Evolutionary conservation across 2,329 filamentous ascomycete genomes (phyloP), one percentile per base, ranked within the genome.

Genomic region (Nakataea oryzae): DNA sequence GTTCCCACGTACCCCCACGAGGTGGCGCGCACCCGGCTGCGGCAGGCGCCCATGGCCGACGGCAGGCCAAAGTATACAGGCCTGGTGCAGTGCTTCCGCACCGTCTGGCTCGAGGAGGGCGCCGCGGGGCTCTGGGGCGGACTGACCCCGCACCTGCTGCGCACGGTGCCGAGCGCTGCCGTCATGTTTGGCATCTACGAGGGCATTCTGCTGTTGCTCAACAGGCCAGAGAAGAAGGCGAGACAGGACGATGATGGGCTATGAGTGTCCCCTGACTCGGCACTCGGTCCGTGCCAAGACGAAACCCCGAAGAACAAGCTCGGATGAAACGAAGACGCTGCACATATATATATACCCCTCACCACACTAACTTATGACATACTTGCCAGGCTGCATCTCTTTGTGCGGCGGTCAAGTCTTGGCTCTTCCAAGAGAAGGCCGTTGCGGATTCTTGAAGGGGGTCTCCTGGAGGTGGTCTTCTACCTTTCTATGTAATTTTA

Each of bases 181-280:
- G 96, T 97, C 73, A 97, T 96, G 90, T 96, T 97, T 74, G 92
- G 91, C 74, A 95, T 95, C 79, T 96, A 86, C 70, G 83, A 86
- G 70, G 81, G 77, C 62, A 84, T 85, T 56, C 73, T 85, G 32
- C 76, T 77, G 7, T 67, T 82, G 7, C 78, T 81, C 63, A 69
- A 77, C 41, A 67, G 67, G 11, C 64, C 66, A 13, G 54, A 61
- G n/a, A 41, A 61, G 28, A 61, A 61, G 50, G 54, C 47, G 1
- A 47, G 13, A 34, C 56, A 30, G 59, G 59, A 12, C n/a, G 30
- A n/a, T 24, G 34, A 54, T 21, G 7, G 24, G 9, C 26, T 57
- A 11, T 27, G 26, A 21, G 13, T 13, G 13, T 28, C 14, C 17
- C 34, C 21, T 54, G 27, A 28, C 21, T 41, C 7, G 41, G n/a